Evolutionary conservation across 495 filamentous ascomycete genomes (phyloP).

Genomic region (Darksidea phi): DNA sequence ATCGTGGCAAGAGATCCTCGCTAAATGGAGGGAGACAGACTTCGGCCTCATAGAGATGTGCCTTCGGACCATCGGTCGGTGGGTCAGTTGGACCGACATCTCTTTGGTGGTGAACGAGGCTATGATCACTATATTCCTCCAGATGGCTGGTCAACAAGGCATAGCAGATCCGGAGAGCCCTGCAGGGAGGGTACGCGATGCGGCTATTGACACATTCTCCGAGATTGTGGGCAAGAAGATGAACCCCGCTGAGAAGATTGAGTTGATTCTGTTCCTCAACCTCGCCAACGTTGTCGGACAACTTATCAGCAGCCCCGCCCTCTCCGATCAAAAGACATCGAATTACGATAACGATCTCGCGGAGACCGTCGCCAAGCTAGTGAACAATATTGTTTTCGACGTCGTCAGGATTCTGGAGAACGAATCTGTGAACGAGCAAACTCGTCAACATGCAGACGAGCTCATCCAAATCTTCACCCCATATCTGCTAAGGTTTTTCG

Average conservation of each 20-base stretch:
- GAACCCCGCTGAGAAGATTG: constrained; percentile 85
- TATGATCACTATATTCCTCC: constrained; percentile 78
- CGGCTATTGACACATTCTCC: constrained; percentile 87
- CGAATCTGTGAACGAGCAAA: constrained; percentile 56
- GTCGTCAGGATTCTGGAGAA: constrained; percentile 74
- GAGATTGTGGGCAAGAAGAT: constrained; percentile 98
- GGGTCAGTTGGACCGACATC: constrained; percentile 98
- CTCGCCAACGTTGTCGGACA: constrained; percentile 76
- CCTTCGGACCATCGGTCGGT: constrained; percentile 82
- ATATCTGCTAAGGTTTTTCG: constrained; percentile 85
- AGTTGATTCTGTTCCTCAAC: constrained; percentile 88
- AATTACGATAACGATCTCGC: constrained; percentile 93
- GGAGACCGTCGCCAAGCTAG: constrained; percentile 91
- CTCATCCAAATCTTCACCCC: constrained; percentile 79
- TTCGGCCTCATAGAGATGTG: constrained; percentile 78
- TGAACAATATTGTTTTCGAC: constrained; percentile 83
- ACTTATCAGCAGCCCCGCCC: constrained; percentile 73
- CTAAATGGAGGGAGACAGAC: constrained; percentile 72
- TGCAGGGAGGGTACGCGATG: constrained; percentile 75
- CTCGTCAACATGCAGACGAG: constrained; percentile 63
- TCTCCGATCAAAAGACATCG: constrained; percentile 71
- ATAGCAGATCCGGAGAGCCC: constrained; percentile 50
- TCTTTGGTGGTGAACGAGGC: constrained; percentile 83
- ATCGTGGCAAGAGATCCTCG: constrained; percentile 89
- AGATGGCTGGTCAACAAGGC: constrained; percentile 64